phyloP scores from a whole-genome alignment of 257 asterid species.

The Mitragyna speciosa region DNA sequence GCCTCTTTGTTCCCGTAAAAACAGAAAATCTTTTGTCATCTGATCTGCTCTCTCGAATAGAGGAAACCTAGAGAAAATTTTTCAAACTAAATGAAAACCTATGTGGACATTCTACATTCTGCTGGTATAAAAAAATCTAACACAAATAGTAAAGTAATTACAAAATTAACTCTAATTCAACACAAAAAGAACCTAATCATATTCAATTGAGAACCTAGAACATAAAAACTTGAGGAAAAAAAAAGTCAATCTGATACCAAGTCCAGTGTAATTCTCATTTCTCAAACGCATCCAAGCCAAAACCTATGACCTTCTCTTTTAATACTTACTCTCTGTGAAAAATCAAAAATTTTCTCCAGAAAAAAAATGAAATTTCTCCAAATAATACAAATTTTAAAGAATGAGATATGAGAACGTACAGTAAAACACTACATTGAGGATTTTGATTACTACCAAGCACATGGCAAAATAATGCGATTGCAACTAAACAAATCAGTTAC shows the following conservation, averaged over 20 bases:
- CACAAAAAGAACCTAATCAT: neutral
- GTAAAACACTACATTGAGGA: neutral
- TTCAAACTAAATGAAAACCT: conserved; percentile 23
- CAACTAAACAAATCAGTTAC: neutral
- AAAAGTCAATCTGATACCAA: too few relatives aligned
- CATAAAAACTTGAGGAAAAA: neutral
- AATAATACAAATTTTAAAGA: neutral
- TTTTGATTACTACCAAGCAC: too few relatives aligned
- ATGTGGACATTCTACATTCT: too few relatives aligned
- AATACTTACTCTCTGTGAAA: neutral
- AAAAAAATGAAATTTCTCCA: neutral
- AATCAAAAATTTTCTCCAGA: neutral
- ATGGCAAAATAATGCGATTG: neutral
- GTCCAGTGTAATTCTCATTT: neutral
- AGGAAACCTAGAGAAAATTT: conserved; percentile 65
- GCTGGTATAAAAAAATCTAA: neutral
- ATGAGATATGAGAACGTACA: neutral
- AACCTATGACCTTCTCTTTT: neutral
- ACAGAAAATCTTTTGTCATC: conserved; percentile 93
- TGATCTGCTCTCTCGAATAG: conserved; percentile 81
- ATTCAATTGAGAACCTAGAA: neutral
- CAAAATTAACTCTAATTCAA: neutral
- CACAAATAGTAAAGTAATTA: neutral
- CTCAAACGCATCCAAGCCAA: neutral
- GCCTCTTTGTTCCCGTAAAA: conserved; percentile 90